Conservation (phyloP, 2,329 filamentous ascomycete genomes). For the Colletotrichum eremochloae region DNA sequence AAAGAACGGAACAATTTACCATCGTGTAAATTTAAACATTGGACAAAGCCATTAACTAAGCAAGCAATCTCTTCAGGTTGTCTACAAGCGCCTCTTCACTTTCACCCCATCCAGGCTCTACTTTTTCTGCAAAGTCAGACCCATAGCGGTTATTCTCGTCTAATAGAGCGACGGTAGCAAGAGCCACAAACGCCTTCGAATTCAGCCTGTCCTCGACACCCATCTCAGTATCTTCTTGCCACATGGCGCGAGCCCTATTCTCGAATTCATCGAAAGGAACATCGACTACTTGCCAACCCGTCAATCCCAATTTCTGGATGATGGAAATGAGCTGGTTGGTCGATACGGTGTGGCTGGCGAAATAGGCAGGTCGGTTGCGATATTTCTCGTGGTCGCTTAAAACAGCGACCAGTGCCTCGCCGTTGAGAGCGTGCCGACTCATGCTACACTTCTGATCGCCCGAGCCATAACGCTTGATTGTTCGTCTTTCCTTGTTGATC, state of each 20-base stretch:
- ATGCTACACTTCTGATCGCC: conserved; percentile 32
- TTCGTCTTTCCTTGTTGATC: conserved; percentile 34
- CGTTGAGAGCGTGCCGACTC: conserved; percentile 25
- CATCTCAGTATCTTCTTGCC: conserved; percentile 27
- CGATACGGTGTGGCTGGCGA: conserved; percentile 32
- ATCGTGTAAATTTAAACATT: background rate
- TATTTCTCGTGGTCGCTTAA: conserved; percentile 14
- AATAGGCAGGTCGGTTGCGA: conserved; percentile 19
- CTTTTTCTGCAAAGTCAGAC: conserved; percentile 30
- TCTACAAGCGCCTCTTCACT: background rate
- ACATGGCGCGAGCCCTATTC: conserved; percentile 14
- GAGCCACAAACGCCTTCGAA: conserved; percentile 32
- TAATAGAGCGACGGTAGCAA: conserved; percentile 37
- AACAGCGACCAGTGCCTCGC: conserved; percentile 38
- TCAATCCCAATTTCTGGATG: background rate
- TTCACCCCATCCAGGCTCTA: conserved; percentile 36
- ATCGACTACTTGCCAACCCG: conserved; percentile 3
- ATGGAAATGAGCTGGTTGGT: conserved; percentile 32
- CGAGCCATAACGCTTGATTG: conserved; percentile 38
- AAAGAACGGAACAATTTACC: too few species aligned
- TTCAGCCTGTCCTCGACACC: conserved; percentile 30
- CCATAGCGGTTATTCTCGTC: conserved; percentile 41
- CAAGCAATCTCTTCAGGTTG: background rate
- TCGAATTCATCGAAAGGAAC: background rate
- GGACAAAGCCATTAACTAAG: background rate